phyloP scores from a whole-genome alignment of 1,139 yeast genomes.

The Geotrichum phurueaensis region DNA sequence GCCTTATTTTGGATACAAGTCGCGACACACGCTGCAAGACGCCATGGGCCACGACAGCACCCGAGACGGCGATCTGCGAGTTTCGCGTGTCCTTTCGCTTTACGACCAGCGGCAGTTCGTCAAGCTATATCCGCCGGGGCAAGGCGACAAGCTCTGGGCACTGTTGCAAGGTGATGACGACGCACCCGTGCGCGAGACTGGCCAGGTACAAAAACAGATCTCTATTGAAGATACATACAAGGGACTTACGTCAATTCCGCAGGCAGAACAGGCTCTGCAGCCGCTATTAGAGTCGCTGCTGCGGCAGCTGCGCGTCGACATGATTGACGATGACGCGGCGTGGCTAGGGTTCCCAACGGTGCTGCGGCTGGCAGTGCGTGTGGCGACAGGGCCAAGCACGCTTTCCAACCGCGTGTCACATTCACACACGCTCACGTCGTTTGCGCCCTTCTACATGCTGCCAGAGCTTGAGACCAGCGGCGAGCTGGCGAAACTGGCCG shows the following conservation, averaged over 20 bases:
- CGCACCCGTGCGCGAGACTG: conserved; percentile 23
- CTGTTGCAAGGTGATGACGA: conserved; percentile 30
- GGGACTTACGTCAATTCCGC: conserved; percentile 16
- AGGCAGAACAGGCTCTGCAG: conserved; percentile 21
- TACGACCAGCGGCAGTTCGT: conserved; percentile 3
- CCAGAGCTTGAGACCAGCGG: not conserved
- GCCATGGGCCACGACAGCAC: conserved; percentile 1
- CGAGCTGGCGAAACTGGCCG: conserved; percentile 1
- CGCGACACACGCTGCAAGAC: not conserved
- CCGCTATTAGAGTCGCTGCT: conserved; percentile 25
- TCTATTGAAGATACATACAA: conserved; percentile 35
- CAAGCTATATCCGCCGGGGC: conserved; percentile 17
- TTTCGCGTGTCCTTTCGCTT: not conserved
- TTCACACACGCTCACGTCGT: conserved; percentile 6
- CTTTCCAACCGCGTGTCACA: conserved; percentile 9
- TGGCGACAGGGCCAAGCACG: not conserved
- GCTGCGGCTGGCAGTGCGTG: conserved; percentile 21
- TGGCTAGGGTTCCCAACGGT: conserved; percentile 26
- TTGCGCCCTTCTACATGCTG: conserved; percentile 8
- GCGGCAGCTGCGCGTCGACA: conserved; percentile 25
- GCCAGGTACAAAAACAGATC: conserved; percentile 30
- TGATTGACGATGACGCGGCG: conserved; percentile 18
- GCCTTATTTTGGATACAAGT: conserved; percentile 31
- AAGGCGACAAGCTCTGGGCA: conserved; percentile 27
- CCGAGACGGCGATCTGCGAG: conserved; percentile 3